Conservation (phyloP, 495 filamentous ascomycete genomes). For the Penicillium paradoxum region DNA sequence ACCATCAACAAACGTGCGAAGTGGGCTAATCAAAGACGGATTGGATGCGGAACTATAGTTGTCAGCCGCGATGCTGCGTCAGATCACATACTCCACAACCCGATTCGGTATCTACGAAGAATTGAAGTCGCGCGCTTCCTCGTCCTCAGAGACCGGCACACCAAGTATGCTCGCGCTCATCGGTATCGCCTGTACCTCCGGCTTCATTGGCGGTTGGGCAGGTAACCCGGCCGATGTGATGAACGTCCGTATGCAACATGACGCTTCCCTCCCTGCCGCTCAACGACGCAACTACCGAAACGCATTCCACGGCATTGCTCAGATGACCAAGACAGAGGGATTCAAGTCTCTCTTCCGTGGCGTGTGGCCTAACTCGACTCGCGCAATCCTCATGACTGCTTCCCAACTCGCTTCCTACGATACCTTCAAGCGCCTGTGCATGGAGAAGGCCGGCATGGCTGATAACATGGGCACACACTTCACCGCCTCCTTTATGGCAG, state of each 20-base stretch:
- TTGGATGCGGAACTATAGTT: slow-evolving; percentile 46
- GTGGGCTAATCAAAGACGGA: neutral
- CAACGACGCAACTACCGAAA: slow-evolving; percentile 84
- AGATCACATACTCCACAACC: slow-evolving; percentile 86
- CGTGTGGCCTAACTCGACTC: slow-evolving; percentile 83
- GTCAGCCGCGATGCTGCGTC: slow-evolving; percentile 84
- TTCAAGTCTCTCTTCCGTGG: slow-evolving; percentile 71
- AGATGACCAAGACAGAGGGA: slow-evolving; percentile 81
- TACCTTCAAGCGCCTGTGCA: slow-evolving; percentile 74
- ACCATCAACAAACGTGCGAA: neutral
- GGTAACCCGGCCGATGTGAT: slow-evolving; percentile 94
- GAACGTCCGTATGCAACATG: slow-evolving; percentile 98
- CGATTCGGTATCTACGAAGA: slow-evolving; percentile 95
- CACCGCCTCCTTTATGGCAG: slow-evolving; percentile 75
- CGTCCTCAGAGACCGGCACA: slow-evolving; percentile 25
- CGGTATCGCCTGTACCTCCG: slow-evolving; percentile 74
- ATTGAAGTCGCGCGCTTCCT: slow-evolving; percentile 66
- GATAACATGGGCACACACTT: slow-evolving; percentile 86
- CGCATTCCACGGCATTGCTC: slow-evolving; percentile 77
- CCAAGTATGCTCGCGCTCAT: slow-evolving; percentile 67
- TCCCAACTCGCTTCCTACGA: slow-evolving; percentile 90
- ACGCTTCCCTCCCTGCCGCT: slow-evolving; percentile 67
- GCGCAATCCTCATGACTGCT: slow-evolving; percentile 91
- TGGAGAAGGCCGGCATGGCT: slow-evolving; percentile 60
- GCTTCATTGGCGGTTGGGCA: slow-evolving; percentile 81